Conservation (phyloP, 2,329 filamentous ascomycete species). For the Colletotrichum lindemuthianum region DNA sequence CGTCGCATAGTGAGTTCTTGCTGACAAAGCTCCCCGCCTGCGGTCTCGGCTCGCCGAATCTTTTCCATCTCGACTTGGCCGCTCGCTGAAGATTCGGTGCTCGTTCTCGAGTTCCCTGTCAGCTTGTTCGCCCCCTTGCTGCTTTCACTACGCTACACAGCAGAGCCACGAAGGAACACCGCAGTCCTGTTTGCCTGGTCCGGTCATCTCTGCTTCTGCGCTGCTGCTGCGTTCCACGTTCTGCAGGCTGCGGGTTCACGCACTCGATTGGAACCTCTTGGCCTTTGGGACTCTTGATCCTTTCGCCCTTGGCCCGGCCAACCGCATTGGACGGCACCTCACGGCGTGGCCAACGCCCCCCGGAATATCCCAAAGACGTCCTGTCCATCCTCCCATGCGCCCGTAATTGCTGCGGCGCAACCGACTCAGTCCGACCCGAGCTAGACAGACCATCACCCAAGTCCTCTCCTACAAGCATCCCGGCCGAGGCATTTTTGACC, state of each 20-base stretch:
- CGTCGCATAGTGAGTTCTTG: neutral
- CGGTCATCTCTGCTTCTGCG: neutral
- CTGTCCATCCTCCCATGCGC: slow-evolving; percentile 7
- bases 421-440: no score
- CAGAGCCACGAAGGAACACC: neutral
- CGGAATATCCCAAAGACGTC: slow-evolving; percentile 11
- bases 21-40: slow-evolving; percentile 28
- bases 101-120: slow-evolving; percentile 8
- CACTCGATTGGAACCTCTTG: slow-evolving; percentile 12
- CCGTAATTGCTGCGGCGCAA: slow-evolving; percentile 23
- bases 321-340: slow-evolving; percentile 1
- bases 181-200: neutral
- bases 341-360: neutral
- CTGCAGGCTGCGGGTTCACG: slow-evolving; percentile 24
- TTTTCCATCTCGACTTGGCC: slow-evolving; percentile 10
- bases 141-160: slow-evolving; percentile 7
- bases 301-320: slow-evolving; percentile 15
- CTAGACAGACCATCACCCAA: no score
- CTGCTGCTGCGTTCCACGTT: slow-evolving; percentile 3
- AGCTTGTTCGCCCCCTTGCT: neutral
- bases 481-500: slow-evolving; percentile 29
- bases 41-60: slow-evolving; percentile 20
- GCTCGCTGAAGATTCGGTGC: slow-evolving; percentile 34
- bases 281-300: neutral
- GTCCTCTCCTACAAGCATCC: neutral